Percentiles rank a stretch among this genome's conserved stretches.
These are phyloP conservation scores for Mycena latifolia DNA, from an alignment of 768 basidiomycete genomes.

Conservation along the genomic window DNA sequence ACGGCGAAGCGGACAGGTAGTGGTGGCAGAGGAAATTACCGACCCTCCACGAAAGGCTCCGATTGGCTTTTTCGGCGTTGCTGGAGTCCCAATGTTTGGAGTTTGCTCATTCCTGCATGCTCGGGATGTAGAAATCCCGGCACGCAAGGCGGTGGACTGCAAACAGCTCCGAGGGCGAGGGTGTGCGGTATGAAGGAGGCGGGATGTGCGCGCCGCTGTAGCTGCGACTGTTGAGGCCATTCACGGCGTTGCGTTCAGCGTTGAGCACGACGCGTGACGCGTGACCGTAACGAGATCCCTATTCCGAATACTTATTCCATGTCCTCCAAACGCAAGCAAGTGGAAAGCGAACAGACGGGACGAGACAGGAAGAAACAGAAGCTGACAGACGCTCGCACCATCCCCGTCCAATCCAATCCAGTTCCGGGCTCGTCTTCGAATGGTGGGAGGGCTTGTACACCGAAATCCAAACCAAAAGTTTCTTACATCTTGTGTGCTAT, in stretches of 20 bases:
- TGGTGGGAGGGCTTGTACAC: conserved; percentile 46
- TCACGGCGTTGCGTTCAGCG: too few species aligned
- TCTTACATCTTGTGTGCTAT: neutral
- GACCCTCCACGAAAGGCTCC: conserved; percentile 80
- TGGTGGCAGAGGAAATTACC: conserved; percentile 34
- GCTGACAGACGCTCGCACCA: conserved; percentile 72
- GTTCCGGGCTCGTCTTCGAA: conserved; percentile 58
- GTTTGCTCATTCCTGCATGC: conserved; percentile 57
- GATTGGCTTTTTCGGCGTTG: conserved; percentile 78
- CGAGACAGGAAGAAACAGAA: conserved; percentile 80
- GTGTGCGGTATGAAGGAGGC: conserved; percentile 16
- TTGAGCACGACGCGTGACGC: too few species aligned
- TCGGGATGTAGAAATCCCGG: conserved; percentile 62
- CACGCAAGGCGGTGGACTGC: too few species aligned
- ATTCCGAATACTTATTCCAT: conserved; percentile 30
- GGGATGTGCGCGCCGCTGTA: conserved; percentile 45
- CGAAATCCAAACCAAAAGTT: conserved; percentile 1
- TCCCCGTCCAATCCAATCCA: conserved; percentile 68
- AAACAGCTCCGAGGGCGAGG: conserved; percentile 48
- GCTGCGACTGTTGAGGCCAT: conserved; percentile 44
- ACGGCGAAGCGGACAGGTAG: neutral
- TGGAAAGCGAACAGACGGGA: conserved; percentile 46
- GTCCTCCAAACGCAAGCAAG: conserved; percentile 53
- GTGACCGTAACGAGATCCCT: conserved; percentile 7
- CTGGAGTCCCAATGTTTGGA: conserved; percentile 66